These are phyloP conservation scores for Colletotrichum sp. DNA, from an alignment of 2,329 filamentous ascomycete species.

Conservation along the genomic window DNA sequence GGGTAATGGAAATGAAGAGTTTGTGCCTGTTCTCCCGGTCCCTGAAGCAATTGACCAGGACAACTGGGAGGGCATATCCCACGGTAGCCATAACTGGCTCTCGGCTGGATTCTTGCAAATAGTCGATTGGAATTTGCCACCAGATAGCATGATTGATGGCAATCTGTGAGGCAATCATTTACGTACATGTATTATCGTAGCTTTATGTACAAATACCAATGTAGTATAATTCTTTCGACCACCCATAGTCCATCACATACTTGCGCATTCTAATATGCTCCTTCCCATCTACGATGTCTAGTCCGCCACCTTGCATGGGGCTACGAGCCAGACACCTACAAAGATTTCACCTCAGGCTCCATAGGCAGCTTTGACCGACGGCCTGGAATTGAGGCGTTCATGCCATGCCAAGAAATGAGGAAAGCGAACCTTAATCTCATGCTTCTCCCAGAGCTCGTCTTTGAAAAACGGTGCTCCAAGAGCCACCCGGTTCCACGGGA, in stretches of 20 bases:
- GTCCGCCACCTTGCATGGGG: neutral
- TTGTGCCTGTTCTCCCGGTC: neutral
- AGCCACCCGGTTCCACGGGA: constrained; percentile 30
- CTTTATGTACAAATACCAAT: neutral
- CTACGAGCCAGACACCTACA: neutral
- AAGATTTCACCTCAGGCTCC: neutral
- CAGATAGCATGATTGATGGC: neutral
- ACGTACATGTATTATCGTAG: neutral
- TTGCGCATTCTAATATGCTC: neutral
- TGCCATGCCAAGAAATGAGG: neutral
- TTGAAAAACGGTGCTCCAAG: neutral
- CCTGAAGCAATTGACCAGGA: neutral
- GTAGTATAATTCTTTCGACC: neutral
- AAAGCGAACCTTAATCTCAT: neutral
- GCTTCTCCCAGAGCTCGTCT: neutral
- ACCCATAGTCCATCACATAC: neutral
- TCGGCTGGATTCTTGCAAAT: constrained; percentile 2
- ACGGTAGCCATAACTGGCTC: neutral
- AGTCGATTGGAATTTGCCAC: neutral
- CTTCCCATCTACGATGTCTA: neutral
- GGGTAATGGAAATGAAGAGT: neutral
- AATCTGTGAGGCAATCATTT: neutral
- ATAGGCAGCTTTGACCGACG: neutral
- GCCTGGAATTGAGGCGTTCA: neutral
- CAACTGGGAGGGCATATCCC: neutral